Evolutionary conservation across 2,329 filamentous ascomycete species (phyloP).

Genomic region (Beauveria brongniartii): DNA sequence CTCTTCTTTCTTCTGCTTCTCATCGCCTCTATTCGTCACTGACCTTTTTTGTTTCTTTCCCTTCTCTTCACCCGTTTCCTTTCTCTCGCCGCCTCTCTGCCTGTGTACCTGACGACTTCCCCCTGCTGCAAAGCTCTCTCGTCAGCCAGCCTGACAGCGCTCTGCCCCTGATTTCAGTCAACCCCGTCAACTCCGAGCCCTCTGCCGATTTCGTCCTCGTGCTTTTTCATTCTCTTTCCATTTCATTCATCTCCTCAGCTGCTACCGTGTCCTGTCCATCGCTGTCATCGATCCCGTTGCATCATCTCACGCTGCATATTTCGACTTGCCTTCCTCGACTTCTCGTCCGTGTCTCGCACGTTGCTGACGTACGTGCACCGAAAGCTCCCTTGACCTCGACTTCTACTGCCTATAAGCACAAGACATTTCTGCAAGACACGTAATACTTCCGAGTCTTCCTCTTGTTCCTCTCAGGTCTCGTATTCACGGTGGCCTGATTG

Average conservation of each 20-base stretch:
- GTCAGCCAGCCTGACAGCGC: constrained; percentile 9
- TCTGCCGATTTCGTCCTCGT: constrained; percentile 5
- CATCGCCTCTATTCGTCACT: constrained; percentile 8
- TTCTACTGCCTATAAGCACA: constrained; percentile 8
- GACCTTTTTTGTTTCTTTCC: background rate
- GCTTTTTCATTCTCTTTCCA: background rate
- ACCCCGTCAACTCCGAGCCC: constrained; percentile 8
- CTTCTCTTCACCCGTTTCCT: background rate
- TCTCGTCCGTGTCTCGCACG: background rate
- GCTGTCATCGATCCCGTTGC: constrained; percentile 4
- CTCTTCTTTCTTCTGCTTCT: constrained; percentile 8
- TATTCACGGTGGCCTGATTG: background rate
- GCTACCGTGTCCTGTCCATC: background rate
- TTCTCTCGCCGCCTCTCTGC: background rate
- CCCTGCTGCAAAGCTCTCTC: background rate
- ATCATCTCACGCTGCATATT: background rate
- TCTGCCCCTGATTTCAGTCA: constrained; percentile 10
- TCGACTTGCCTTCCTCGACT: background rate
- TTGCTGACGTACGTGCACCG: constrained; percentile 5
- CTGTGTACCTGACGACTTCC: background rate
- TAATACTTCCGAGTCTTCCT: constrained; percentile 4
- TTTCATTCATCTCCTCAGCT: background rate
- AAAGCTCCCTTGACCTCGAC: constrained; percentile 1
- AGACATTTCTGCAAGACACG: constrained; percentile 6
- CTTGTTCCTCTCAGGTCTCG: background rate